These are phyloP conservation scores for Choricystis sp. DNA, from an alignment of 139 green algal species.

Conservation along the genomic window DNA sequence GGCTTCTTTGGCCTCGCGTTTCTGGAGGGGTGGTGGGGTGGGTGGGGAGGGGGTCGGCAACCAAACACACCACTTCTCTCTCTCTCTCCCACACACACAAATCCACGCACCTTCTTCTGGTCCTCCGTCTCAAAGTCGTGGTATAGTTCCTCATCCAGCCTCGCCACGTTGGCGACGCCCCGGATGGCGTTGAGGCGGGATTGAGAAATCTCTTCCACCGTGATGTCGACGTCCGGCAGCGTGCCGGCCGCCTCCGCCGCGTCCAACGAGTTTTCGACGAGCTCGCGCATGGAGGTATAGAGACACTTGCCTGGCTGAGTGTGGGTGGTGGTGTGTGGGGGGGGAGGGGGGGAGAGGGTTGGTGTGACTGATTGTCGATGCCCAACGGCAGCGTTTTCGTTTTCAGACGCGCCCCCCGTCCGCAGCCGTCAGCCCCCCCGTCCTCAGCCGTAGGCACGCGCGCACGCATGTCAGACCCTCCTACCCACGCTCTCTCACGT, in stretches of 20 bases:
- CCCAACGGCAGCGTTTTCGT: too few species aligned
- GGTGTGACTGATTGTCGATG: too few species aligned
- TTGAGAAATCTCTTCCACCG: slow-evolving; percentile 69
- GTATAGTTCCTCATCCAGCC: slow-evolving; percentile 79
- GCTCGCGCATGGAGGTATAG: slow-evolving; percentile 88
- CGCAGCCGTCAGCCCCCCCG: too few species aligned
- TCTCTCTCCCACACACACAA: not conserved
- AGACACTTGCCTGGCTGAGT: slow-evolving; percentile 82
- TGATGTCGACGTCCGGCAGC: slow-evolving; percentile 64
- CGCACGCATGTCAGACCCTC: too few species aligned
- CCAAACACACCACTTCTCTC: not conserved
- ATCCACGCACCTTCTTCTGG: slow-evolving; percentile 29
- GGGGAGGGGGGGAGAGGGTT: not conserved
- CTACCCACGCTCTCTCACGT: too few species aligned
- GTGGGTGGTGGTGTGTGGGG: not conserved
- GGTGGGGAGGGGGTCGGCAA: not conserved
- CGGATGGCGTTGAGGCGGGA: slow-evolving; percentile 55
- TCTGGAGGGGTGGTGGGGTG: slow-evolving; percentile 25
- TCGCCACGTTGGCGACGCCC: slow-evolving; percentile 55
- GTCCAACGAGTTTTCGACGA: slow-evolving; percentile 92
- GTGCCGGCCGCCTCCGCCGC: slow-evolving; percentile 60
- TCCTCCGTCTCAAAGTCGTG: slow-evolving; percentile 78
- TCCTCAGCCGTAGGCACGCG: too few species aligned
- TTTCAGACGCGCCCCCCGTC: too few species aligned
- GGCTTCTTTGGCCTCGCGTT: slow-evolving; percentile 60